Conservation (phyloP, 2,329 filamentous ascomycete genomes). For the Fusarium sarcochroum region DNA sequence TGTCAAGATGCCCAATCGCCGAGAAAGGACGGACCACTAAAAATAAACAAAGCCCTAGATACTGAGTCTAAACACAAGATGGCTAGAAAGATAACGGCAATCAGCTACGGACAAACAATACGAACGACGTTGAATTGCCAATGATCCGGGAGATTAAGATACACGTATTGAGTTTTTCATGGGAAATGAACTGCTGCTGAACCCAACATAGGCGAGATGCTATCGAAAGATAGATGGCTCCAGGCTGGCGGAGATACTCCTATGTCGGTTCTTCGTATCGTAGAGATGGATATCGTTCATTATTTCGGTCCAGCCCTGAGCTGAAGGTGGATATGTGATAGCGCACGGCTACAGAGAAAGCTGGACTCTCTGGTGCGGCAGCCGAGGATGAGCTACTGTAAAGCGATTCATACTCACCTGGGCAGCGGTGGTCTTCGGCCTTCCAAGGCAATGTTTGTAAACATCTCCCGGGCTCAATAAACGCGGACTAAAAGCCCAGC, state of each 20-base stretch:
- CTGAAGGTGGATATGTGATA: constrained; percentile 17
- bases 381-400: constrained; percentile 9
- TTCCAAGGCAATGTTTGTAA: constrained; percentile 9
- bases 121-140: not conserved
- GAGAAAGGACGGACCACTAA: constrained; percentile 14
- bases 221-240: not conserved
- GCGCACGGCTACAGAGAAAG: not conserved
- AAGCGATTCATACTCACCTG: constrained; percentile 2
- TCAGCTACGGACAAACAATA: not conserved
- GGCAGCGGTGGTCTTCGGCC: not conserved
- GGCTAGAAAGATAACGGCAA: not conserved
- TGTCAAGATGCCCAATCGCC: not conserved
- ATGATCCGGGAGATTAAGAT: constrained; percentile 11
- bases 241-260: not conserved
- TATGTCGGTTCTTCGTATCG: constrained; percentile 15
- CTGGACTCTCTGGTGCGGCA: constrained; percentile 34
- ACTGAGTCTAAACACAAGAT: not conserved
- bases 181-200: constrained; percentile 17
- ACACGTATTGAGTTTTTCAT: not conserved
- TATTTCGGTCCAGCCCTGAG: constrained; percentile 4
- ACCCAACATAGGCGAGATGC: not conserved
- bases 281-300: constrained; percentile 9
- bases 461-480: not conserved
- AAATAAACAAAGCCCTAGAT: constrained; percentile 22
- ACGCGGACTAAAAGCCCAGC: constrained; percentile 6